These are phyloP conservation scores for Stemphylium beticola DNA, from an alignment of 2,329 filamentous ascomycete species.

Conservation along the genomic window DNA sequence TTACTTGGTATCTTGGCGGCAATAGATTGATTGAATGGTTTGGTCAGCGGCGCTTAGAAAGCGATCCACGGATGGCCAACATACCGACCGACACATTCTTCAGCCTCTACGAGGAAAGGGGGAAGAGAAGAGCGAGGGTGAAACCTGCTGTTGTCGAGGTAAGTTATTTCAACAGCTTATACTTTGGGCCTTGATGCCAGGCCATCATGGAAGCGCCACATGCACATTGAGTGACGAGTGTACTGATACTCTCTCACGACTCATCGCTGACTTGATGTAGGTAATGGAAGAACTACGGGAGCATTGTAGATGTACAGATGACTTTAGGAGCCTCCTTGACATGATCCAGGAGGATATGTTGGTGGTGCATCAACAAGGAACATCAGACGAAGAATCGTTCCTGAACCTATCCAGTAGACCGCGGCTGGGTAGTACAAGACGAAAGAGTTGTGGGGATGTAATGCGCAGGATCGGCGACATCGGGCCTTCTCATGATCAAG, in stretches of 20 bases:
- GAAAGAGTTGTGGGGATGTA: conserved; percentile 5
- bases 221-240: too few species aligned
- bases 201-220: not conserved
- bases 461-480: conserved; percentile 1
- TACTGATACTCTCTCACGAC: not conserved
- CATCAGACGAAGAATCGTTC: not conserved
- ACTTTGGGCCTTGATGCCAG: not conserved
- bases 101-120: not conserved
- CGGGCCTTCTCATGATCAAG: not conserved
- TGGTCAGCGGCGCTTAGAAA: not conserved
- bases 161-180: not conserved
- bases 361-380: not conserved
- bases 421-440: not conserved
- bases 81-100: not conserved
- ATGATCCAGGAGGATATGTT: conserved; percentile 5
- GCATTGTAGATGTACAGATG: not conserved
- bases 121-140: not conserved
- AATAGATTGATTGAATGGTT: not conserved
- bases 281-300: not conserved
- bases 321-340: not conserved
- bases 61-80: not conserved
- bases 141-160: conserved; percentile 3
- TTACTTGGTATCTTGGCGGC: conserved; percentile 31
- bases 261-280: not conserved
- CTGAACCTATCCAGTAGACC: not conserved